Conservation (phyloP, 768 basidiomycete species). For the Mycena venus region DNA sequence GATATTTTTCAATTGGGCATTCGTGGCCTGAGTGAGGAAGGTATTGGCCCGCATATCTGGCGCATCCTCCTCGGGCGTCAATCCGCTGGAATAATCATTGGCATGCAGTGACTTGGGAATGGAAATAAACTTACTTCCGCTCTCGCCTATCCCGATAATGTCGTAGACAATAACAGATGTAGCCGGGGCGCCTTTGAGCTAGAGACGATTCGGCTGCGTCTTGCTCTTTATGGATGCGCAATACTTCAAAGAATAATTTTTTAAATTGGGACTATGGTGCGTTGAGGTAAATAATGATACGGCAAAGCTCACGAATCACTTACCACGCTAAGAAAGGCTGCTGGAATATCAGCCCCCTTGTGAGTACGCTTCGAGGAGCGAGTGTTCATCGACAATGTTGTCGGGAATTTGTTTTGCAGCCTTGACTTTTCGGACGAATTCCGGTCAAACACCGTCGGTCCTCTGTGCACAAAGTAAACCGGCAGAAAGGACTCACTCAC, state of each 20-base stretch:
- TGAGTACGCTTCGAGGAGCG: conserved; percentile 28
- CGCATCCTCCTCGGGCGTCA: conserved; percentile 37
- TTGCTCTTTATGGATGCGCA: conserved; percentile 35
- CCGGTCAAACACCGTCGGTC: too few relatives aligned
- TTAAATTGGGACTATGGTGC: conserved; percentile 33
- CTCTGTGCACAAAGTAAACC: background rate
- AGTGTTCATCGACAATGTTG: conserved; percentile 38
- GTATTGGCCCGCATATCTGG: conserved; percentile 43
- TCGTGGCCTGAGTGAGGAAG: conserved; percentile 30
- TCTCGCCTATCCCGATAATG: conserved; percentile 23
- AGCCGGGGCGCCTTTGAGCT: conserved; percentile 15
- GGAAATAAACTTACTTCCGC: background rate
- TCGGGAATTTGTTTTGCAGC: too few relatives aligned
- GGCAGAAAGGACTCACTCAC: conserved; percentile 9
- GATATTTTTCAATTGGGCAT: conserved; percentile 27
- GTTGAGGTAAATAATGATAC: background rate
- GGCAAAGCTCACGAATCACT: background rate
- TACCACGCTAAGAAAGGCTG: conserved; percentile 36
- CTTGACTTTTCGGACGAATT: too few relatives aligned
- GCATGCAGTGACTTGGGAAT: too few relatives aligned
- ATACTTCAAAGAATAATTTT: conserved; percentile 34
- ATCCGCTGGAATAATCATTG: conserved; percentile 28
- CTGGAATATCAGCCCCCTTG: conserved; percentile 29
- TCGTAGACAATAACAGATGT: conserved; percentile 36
- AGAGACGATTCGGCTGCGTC: conserved; percentile 29